Evolutionary conservation across 2,329 filamentous ascomycete genomes (phyloP).

Genomic region (Aureobasidium melanogenum): DNA sequence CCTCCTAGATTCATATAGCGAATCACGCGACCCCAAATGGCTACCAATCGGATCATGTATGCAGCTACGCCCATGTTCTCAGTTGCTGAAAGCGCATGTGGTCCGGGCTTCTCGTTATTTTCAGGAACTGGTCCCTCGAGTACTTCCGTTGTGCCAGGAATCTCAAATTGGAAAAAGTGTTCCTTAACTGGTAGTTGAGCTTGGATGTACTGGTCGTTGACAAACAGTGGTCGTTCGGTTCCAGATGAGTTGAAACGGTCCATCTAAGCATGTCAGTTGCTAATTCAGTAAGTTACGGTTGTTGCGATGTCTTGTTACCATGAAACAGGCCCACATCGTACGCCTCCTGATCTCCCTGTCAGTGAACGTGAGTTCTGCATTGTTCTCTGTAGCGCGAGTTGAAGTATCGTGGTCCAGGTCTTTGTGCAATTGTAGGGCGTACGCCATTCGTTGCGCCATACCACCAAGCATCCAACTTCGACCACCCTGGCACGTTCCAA

Average conservation of each 20-base stretch:
- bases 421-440: conserved; percentile 85
- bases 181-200: conserved; percentile 90
- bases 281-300: neutral
- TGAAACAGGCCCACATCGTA: conserved; percentile 96
- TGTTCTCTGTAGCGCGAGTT: conserved; percentile 17
- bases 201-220: conserved; percentile 79
- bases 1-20: conserved; percentile 86
- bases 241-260: conserved; percentile 96
- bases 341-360: conserved; percentile 87
- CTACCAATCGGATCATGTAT: conserved; percentile 76
- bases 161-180: conserved; percentile 80
- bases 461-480: conserved; percentile 93
- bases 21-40: conserved; percentile 83
- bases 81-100: conserved; percentile 55
- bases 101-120: conserved; percentile 53
- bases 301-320: conserved; percentile 28
- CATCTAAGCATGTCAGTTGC: conserved; percentile 44
- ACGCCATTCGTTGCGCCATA: conserved; percentile 93
- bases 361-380: conserved; percentile 58
- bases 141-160: conserved; percentile 78
- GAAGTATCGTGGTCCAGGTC: conserved; percentile 66
- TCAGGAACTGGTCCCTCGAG: conserved; percentile 63
- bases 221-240: conserved; percentile 82
- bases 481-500: conserved; percentile 92
- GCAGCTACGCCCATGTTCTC: conserved; percentile 93